These are phyloP conservation scores for Wickerhamiella lipophila DNA, from an alignment of 805 yeast species.

Conservation along the genomic window DNA sequence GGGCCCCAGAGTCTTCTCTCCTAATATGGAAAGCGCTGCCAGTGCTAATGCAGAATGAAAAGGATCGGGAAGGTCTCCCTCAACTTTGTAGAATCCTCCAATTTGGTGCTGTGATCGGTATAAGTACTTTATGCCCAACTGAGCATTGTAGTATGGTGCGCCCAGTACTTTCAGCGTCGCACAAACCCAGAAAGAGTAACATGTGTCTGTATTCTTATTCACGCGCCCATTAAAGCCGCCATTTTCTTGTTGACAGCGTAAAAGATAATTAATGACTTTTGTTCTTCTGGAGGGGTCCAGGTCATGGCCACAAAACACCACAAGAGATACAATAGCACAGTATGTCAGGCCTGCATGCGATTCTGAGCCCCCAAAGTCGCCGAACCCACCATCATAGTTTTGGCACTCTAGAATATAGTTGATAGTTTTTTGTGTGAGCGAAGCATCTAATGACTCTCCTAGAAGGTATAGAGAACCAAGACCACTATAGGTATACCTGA, in stretches of 20 bases:
- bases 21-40: constrained; percentile 33
- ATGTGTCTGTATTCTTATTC: constrained; percentile 75
- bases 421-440: constrained; percentile 25
- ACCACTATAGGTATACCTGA: constrained; percentile 66
- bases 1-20: constrained; percentile 13
- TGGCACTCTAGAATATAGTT: constrained; percentile 32
- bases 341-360: constrained; percentile 80
- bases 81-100: constrained; percentile 73
- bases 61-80: constrained; percentile 45
- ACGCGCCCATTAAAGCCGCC: constrained; percentile 83
- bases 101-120: constrained; percentile 46
- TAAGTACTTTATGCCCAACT: constrained; percentile 34
- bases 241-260: constrained; percentile 16
- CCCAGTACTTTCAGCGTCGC: constrained; percentile 42
- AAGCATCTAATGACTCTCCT: constrained; percentile 24
- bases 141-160: constrained; percentile 12
- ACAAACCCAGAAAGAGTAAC: constrained; percentile 76
- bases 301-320: constrained; percentile 25
- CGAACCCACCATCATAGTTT: constrained; percentile 58
- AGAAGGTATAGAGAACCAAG: constrained; percentile 11
- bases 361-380: constrained; percentile 42
- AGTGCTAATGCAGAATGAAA: constrained; percentile 47
- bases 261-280: constrained; percentile 3
- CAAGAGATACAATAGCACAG: constrained; percentile 61
- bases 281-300: background rate